Percentiles rank a stretch among this genome's conserved stretches.
phyloP scores from a whole-genome alignment of 2,329 filamentous ascomycete genomes.

The Penicillium sumatraense region DNA sequence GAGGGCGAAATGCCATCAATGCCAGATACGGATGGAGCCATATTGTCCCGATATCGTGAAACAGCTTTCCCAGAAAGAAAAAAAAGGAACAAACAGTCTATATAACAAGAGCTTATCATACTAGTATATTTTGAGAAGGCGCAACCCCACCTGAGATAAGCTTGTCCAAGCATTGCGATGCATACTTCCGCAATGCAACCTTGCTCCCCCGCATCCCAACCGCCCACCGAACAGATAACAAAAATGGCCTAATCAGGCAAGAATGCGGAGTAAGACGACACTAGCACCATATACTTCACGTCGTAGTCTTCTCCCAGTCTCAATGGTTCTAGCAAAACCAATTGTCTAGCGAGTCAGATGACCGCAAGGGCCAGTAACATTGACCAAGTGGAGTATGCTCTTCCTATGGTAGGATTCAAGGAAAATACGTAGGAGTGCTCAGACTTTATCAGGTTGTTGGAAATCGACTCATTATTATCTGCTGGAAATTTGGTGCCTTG shows the following conservation, averaged over 20 bases:
- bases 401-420: neutral
- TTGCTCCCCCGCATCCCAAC: neutral
- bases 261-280: conserved; percentile 19
- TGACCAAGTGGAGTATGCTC: neutral
- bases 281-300: neutral
- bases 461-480: too few species aligned
- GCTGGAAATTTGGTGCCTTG: too few species aligned
- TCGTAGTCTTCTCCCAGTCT: too few species aligned
- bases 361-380: neutral
- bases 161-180: neutral
- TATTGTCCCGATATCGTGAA: neutral
- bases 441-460: neutral
- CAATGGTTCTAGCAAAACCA: neutral
- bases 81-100: neutral
- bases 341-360: neutral
- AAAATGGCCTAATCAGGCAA: conserved; percentile 17
- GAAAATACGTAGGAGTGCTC: neutral
- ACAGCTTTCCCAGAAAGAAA: neutral
- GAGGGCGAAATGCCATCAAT: conserved; percentile 5
- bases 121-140: neutral
- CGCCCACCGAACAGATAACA: conserved; percentile 6
- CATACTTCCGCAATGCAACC: neutral
- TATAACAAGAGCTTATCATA: neutral
- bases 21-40: neutral
- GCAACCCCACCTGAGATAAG: conserved; percentile 8